Evolutionary conservation across 768 basidiomycete genomes (phyloP), one percentile per base, ranked within the genome.

Genomic region (Russula compacta): DNA sequence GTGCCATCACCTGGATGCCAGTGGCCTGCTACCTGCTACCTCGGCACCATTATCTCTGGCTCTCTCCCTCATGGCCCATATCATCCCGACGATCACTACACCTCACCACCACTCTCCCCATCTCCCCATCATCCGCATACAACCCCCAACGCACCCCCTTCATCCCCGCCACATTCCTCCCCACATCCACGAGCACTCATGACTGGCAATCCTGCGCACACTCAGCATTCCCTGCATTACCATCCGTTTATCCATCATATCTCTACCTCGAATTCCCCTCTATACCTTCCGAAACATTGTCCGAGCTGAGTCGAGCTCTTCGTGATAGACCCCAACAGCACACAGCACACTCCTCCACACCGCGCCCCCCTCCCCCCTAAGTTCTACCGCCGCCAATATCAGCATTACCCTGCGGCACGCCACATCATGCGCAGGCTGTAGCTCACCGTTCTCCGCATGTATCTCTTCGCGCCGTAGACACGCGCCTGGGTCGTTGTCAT

Each of bases 291-390:
- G 38, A 63, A 15, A 35, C 58, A 0, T 56, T 76, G 38, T 32
- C 63, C 0, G 66, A 73, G 6, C 72, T 74, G 0, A 19, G 6
- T 78, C 24, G 90, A 90, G 67, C 78, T 91, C 1, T 77, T 91
- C 52, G 77, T 91, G 5, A 77, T 92, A 7, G 89, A 92, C 69
- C 75, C 87, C 32, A 89, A 90, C 65, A 89, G 89, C 14, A 84
- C 87, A 0, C 79, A 90, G 14, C 24, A 29, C 24, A 29, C 77
- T 91, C 32, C 75, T 82, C 24, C 1, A 29, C 24, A 29, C 35
- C 84, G 88, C 33, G 77, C 83, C 6, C 72, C 78, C 0, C 78
- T 76, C 57, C 35, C 51, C 17, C 59, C 47, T 4, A 51, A 56
- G 24, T 53, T 47, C 46, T 19, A 6, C 19, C 63, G 44, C 10